A percentile compares a stretch with the other conserved stretches of the same genome.
Evolutionary conservation across 176 grass and related monocot species (phyloP).

Genomic region (Chloris gayana): DNA sequence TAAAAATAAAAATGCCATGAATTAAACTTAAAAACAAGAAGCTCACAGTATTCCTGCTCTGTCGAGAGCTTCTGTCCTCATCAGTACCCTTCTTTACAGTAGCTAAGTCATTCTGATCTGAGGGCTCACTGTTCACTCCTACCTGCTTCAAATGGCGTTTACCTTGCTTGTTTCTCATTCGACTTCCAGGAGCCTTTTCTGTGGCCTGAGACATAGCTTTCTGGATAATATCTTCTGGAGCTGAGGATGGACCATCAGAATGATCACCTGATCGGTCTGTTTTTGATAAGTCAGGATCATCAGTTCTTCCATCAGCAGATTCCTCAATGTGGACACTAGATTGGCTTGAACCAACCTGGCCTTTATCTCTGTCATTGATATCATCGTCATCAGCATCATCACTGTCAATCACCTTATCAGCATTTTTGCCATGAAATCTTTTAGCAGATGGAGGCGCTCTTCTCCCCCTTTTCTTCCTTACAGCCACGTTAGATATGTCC

Average conservation of each 20-base stretch:
- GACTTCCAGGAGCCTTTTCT: conserved; percentile 10
- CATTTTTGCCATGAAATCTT: conserved; percentile 32
- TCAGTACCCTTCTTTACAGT: conserved; percentile 35
- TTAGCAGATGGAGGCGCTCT: conserved; percentile 38
- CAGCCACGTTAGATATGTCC: conserved; percentile 23
- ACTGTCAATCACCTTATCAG: conserved; percentile 36
- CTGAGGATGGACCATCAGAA: conserved; percentile 9
- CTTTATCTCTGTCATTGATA: conserved; percentile 37
- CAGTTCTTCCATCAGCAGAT: conserved; percentile 5
- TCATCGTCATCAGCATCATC: conserved; percentile 37
- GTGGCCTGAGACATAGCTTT: conserved; percentile 20
- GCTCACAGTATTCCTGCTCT: conserved; percentile 68
- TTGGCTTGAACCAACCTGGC: conserved; percentile 18
- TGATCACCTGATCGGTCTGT: conserved; percentile 1
- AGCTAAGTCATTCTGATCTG: conserved; percentile 12
- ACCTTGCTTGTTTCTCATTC: conserved; percentile 24
- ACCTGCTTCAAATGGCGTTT: conserved; percentile 6
- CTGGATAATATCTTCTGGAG: conserved; percentile 22
- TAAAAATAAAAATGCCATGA: conserved; percentile 1
- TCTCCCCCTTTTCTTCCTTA: conserved; percentile 53
- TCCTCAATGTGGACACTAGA: conserved; percentile 26
- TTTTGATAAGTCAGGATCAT: conserved; percentile 26
- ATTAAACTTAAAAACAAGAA: conserved; percentile 30
- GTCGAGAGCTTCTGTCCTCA: conserved; percentile 40
- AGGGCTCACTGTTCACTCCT: conserved; percentile 18